Evolutionary conservation across 2,329 filamentous ascomycete genomes (phyloP).

Genomic region (Neonectria coccinea): DNA sequence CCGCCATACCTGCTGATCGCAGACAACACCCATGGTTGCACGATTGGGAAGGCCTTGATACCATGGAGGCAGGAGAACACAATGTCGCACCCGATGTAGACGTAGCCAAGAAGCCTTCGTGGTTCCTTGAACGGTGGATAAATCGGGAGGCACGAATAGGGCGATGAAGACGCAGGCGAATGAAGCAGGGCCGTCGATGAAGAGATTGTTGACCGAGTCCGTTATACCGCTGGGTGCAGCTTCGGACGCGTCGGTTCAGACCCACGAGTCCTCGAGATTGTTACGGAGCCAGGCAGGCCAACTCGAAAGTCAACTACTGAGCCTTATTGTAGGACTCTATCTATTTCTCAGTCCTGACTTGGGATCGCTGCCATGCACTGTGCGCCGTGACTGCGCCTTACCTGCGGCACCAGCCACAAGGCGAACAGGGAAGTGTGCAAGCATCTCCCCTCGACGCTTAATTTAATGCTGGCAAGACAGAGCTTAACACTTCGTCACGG

Average conservation of each 20-base stretch:
- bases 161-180: not conserved
- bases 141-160: not conserved
- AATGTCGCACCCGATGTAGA: not conserved
- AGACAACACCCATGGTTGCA: conserved; percentile 5
- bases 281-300: not conserved
- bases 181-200: not conserved
- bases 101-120: not conserved
- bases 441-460: no score
- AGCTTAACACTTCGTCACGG: no score
- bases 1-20: not conserved
- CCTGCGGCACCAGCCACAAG: no score
- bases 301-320: no score
- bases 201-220: not conserved
- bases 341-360: no score
- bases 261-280: not conserved
- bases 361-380: no score
- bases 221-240: not conserved
- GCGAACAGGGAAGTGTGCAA: no score
- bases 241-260: not conserved
- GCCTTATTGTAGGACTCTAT: no score
- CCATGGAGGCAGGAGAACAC: not conserved
- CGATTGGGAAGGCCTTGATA: conserved; percentile 9
- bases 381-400: no score
- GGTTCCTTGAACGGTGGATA: not conserved
- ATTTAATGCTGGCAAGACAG: no score